Base-by-base conservation (phyloP, 495 filamentous ascomycete species). In the Penicillium subrubescens region DNA sequence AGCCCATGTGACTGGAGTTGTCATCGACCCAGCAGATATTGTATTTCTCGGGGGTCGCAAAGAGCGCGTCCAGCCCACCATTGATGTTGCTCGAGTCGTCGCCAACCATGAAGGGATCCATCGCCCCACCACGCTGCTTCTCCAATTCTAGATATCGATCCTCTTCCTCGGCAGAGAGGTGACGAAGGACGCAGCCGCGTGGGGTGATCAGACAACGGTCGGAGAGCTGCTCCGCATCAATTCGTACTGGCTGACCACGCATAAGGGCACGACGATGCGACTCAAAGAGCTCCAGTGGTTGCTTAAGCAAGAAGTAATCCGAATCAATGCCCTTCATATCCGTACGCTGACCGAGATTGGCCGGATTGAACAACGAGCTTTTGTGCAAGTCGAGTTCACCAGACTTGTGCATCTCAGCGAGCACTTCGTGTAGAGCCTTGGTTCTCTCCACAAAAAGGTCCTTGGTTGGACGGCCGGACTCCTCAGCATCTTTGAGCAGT, bases 111-210 rank as follows among this genome's bases (percentile, higher is more conserved):
- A 74, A 75, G 0, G 68, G 62, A 59, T 78, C 76, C 1, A 70
- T 39, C 6, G 67, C 43, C 27, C 64, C 66, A 21, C 81, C 77
- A 53, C 90, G 77, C 55, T 77, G 82, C 62, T 86, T 82, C 75
- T 97, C 92, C 0, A 96, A 82, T 57, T 86, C 81, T 15, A 97
- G 77, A 62, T 91, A 94, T 10, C 89, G 85, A 25, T 90, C 82
- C 64, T 96, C 92, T 70, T 96, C 91, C 33, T 91, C 89, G 15
- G 82, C 71, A 12, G 84, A 89, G 23, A 99, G 79, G 64, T 92
- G 92, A 41, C 87, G 87, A 31, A 97, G 81, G 59, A 90, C 89
- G 60, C 89, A 87, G 5, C 93, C 92, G 61, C 90, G 88, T 4
- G 93, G 92, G 1, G 91, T 93, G 57, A 95, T 87, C 52, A 95